phyloP scores from a whole-genome alignment of 73 alveolate species.

The Paramecium tetraurelia region DNA sequence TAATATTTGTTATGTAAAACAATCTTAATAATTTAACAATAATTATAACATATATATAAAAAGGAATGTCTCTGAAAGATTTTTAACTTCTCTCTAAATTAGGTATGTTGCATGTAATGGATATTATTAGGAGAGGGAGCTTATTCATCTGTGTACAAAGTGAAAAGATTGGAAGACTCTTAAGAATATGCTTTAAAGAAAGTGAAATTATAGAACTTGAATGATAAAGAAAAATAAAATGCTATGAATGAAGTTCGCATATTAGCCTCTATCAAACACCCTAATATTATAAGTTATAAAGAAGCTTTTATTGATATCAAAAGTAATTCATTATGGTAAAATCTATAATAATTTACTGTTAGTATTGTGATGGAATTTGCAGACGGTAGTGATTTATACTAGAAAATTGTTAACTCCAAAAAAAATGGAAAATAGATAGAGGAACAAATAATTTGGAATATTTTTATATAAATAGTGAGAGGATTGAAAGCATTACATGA shows the following conservation, averaged over 20 bases:
- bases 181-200: constrained; percentile 76
- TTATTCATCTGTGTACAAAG: constrained; percentile 78
- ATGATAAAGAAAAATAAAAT: constrained; percentile 82
- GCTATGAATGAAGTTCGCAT: constrained; percentile 88
- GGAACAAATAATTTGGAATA: constrained; percentile 79
- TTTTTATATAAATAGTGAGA: constrained; percentile 67
- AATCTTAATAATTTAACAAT: background rate
- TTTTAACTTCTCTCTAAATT: constrained; percentile 62
- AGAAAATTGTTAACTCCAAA: constrained; percentile 64
- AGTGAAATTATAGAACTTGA: constrained; percentile 69
- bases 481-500: constrained; percentile 75
- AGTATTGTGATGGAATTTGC: constrained; percentile 90
- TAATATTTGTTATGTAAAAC: background rate
- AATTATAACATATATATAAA: background rate
- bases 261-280: constrained; percentile 78
- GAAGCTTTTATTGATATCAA: constrained; percentile 79
- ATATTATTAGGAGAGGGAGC: constrained; percentile 84
- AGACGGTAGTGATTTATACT: constrained; percentile 79
- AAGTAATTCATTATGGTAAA: constrained; percentile 71
- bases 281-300: constrained; percentile 74
- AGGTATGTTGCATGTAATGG: constrained; percentile 39
- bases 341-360: background rate
- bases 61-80: constrained; percentile 64
- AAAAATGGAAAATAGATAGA: constrained; percentile 56
- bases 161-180: constrained; percentile 67